phyloP scores from a whole-genome alignment of 805 yeast genomes.

The Candida broadrunensis region DNA sequence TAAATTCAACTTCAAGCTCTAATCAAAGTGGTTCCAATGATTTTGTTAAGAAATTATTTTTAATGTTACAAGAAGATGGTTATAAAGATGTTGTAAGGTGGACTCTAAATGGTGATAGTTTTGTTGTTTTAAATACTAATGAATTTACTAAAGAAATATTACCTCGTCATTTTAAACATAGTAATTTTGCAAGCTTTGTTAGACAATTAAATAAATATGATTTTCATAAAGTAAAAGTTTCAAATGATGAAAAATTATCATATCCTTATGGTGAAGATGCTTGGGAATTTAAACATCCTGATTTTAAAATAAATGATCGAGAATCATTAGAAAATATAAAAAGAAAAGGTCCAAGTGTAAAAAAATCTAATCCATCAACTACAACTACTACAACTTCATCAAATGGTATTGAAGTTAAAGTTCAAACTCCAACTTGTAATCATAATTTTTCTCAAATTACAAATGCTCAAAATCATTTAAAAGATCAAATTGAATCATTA shows the following conservation, averaged over 20 bases:
- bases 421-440: conserved; percentile 1
- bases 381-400: neutral
- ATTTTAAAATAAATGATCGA: conserved; percentile 70
- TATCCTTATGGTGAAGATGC: conserved; percentile 70
- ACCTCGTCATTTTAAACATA: conserved; percentile 93
- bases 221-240: conserved; percentile 87
- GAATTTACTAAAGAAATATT: conserved; percentile 85
- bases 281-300: conserved; percentile 96
- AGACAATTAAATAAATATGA: conserved; percentile 95
- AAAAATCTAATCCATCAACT: conserved; percentile 23
- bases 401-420: conserved; percentile 1
- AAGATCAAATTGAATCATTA: conserved; percentile 30
- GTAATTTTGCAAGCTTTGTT: conserved; percentile 92
- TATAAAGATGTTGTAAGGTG: conserved; percentile 77
- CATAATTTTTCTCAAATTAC: conserved; percentile 10
- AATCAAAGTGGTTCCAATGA: conserved; percentile 61
- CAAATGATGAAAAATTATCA: conserved; percentile 54
- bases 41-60: conserved; percentile 73
- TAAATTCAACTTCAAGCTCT: conserved; percentile 17
- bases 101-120: conserved; percentile 82
- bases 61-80: conserved; percentile 81
- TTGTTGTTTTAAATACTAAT: conserved; percentile 85
- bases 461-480: conserved; percentile 14
- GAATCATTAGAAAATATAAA: conserved; percentile 85
- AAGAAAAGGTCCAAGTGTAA: conserved; percentile 67